phyloP scores from a whole-genome alignment of 1,284 basidiomycete genomes.

The Anthracocystis setariae region DNA sequence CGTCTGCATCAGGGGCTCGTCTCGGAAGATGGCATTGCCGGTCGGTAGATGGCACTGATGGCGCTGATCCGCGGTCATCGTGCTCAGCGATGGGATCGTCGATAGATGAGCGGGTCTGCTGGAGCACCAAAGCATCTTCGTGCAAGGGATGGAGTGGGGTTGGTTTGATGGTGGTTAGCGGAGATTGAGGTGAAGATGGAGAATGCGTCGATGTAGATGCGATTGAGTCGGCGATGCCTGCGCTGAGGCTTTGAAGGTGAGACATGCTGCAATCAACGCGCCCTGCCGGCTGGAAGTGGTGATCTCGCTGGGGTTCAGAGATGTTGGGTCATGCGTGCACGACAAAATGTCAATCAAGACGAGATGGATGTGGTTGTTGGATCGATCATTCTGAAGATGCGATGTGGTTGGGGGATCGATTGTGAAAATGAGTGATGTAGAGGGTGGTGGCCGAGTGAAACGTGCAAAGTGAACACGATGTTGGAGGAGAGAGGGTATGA shows the following conservation, averaged over 20 bases:
- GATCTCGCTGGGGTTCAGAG: too few species aligned
- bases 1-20: conserved; percentile 33
- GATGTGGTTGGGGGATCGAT: too few species aligned
- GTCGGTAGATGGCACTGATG: not conserved
- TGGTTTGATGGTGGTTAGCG: conserved; percentile 14
- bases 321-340: too few species aligned
- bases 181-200: conserved; percentile 8
- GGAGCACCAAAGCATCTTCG: conserved; percentile 29
- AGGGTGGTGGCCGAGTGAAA: too few species aligned
- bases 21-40: conserved; percentile 8
- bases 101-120: conserved; percentile 33
- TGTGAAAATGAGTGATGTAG: too few species aligned
- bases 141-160: conserved; percentile 37
- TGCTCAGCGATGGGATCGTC: conserved; percentile 4
- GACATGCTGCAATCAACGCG: not conserved
- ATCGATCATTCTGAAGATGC: too few species aligned
- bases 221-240: not conserved
- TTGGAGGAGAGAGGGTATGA: too few species aligned
- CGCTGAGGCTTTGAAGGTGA: not conserved
- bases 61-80: not conserved
- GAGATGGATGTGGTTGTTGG: too few species aligned
- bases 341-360: too few species aligned
- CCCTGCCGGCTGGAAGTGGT: too few species aligned
- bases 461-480: too few species aligned
- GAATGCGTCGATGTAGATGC: conserved; percentile 3